These are phyloP conservation scores for Eutrema salsugineum DNA, from an alignment of 441 rosid species.

Conservation along the genomic window DNA sequence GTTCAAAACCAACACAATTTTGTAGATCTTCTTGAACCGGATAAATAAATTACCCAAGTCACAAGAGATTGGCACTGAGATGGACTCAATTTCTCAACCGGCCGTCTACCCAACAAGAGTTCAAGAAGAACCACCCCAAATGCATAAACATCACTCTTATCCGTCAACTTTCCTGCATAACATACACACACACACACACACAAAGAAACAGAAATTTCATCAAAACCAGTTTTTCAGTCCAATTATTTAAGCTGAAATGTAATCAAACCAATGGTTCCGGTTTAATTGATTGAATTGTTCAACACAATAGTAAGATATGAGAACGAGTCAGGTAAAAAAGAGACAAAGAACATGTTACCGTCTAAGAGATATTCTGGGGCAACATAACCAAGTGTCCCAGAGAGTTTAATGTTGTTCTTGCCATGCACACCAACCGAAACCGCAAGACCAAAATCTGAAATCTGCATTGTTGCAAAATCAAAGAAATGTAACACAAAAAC, in stretches of 20 bases:
- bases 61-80: slow-evolving; percentile 83
- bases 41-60: slow-evolving; percentile 59
- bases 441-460: slow-evolving; percentile 90
- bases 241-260: not conserved
- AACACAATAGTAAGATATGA: not conserved
- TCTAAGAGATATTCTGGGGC: slow-evolving; percentile 84
- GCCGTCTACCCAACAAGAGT: slow-evolving; percentile 75
- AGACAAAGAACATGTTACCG: slow-evolving; percentile 39
- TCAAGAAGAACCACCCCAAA: slow-evolving; percentile 88
- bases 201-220: not conserved
- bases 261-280: not conserved
- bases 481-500: not conserved
- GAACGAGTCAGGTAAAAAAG: not conserved
- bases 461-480: slow-evolving; percentile 37
- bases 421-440: slow-evolving; percentile 55
- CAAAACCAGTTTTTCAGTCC: not conserved
- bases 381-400: slow-evolving; percentile 85
- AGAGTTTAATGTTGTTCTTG: slow-evolving; percentile 63
- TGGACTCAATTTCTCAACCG: slow-evolving; percentile 74
- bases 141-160: slow-evolving; percentile 95
- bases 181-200: not conserved
- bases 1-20: not conserved
- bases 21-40: not conserved
- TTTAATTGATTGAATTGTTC: not conserved
- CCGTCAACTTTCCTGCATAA: slow-evolving; percentile 69